These are phyloP conservation scores for Prunus davidiana DNA, from an alignment of 306 rosid species.

Conservation along the genomic window DNA sequence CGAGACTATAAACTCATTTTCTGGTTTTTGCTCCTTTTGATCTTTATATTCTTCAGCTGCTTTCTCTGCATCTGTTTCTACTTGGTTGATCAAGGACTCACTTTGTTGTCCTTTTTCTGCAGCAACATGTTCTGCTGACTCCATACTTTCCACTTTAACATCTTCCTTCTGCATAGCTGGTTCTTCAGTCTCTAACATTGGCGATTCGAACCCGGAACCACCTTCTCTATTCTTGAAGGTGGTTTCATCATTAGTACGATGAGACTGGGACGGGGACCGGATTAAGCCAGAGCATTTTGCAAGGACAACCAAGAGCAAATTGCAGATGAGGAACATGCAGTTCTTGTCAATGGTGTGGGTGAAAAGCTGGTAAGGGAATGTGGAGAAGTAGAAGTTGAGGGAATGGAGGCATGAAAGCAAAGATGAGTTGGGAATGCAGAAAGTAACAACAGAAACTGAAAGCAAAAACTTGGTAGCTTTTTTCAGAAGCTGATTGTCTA, in stretches of 20 bases:
- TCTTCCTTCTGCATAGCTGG: constrained; percentile 25
- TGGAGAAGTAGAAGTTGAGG: constrained; percentile 46
- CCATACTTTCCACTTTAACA: constrained; percentile 5
- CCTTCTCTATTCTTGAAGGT: constrained; percentile 21
- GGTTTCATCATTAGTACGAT: constrained; percentile 24
- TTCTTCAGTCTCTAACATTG: constrained; percentile 16
- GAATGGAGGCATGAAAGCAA: constrained; percentile 41
- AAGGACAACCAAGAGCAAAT: constrained; percentile 71
- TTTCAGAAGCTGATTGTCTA: constrained; percentile 36
- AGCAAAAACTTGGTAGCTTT: constrained; percentile 44
- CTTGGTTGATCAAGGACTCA: constrained; percentile 6
- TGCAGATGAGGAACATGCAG: constrained; percentile 67
- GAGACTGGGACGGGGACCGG: constrained; percentile 33
- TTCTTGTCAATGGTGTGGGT: constrained; percentile 77
- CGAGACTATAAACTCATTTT: background rate
- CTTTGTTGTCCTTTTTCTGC: constrained; percentile 28
- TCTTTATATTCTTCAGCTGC: constrained; percentile 19
- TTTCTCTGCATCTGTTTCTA: constrained; percentile 21
- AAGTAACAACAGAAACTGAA: constrained; percentile 51
- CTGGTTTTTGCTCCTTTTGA: constrained; percentile 21
- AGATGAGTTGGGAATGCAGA: constrained; percentile 43
- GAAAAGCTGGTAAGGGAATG: constrained; percentile 47
- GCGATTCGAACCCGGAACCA: constrained; percentile 22
- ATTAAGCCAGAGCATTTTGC: constrained; percentile 54
- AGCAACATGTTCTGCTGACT: background rate